Base-by-base conservation (phyloP, 164 flowering plant species). In the Magnolia sinica region DNA sequence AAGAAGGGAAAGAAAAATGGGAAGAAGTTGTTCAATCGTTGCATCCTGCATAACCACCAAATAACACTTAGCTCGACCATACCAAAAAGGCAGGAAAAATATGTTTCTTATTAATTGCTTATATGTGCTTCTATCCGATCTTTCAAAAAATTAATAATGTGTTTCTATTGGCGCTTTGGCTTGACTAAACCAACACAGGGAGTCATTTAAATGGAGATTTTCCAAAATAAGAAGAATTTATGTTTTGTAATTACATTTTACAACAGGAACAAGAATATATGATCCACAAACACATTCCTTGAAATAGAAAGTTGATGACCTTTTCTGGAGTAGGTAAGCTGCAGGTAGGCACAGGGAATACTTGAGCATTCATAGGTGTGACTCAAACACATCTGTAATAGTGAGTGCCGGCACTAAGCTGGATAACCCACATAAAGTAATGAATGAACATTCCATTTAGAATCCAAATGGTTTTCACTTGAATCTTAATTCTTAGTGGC, bases 11-110 rank as follows among this genome's bases (percentile, higher is more conserved):
- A 96, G 97, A 76, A 96, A 94, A 64, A 96, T 96, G 2, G 99
- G 99, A 76, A 96, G 94, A 82, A 96, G 94, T 77, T 92, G 97
- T 79, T 96, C 99, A 31, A 94, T 94, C 5, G 99, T 96, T 22
- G 98, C 95, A 75, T 96, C 99, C 99, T 96, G 87, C 85, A 84
- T 70, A 19, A 74, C 29, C 75, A 88, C 74, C 73, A 76, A 76
- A 64, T 14, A 70, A 8, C 37, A 68, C 37, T 68, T 68, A 24
- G 70, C 50, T 10, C 0, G 19, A 55, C 4, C 18, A 55, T 9
- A 16, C 4, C 10, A 55, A 11, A 11, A 55, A 55, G 18, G 16
- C 16, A 11, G 7, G 45, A 37, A 37, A 37, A 37, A 37, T 37
- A 37, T 37, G 7, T 37, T 37, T 37, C 45, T 5, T 37, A 37